Percentiles rank a stretch among this genome's conserved stretches.
These are phyloP conservation scores for Aspergillus avenaceus DNA, from an alignment of 495 filamentous ascomycete genomes.

Conservation along the genomic window DNA sequence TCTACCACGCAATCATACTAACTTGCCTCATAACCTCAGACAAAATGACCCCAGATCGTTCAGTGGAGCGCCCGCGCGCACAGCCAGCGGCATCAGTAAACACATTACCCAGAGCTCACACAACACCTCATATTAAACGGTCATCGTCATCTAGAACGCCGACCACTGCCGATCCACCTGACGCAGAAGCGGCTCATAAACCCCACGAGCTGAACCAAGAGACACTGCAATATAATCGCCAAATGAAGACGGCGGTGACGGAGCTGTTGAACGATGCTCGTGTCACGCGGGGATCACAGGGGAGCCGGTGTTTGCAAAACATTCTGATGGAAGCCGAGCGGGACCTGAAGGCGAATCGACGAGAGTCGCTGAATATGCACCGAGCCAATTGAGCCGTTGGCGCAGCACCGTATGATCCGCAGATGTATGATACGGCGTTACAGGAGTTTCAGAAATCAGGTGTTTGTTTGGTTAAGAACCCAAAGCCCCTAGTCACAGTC, in stretches of 20 bases:
- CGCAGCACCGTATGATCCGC: neutral
- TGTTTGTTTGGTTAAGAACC: too few relatives aligned
- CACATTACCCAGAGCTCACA: neutral
- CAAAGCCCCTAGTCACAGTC: too few relatives aligned
- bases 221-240: neutral
- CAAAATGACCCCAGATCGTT: too few relatives aligned
- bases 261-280: constrained; percentile 9
- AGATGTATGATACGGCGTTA: too few relatives aligned
- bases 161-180: neutral
- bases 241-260: constrained; percentile 12
- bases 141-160: neutral
- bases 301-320: constrained; percentile 11
- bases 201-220: neutral
- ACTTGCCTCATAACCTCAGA: too few relatives aligned
- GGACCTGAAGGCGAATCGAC: constrained; percentile 1
- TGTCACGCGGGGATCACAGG: neutral
- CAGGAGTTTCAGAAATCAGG: too few relatives aligned
- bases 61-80: neutral
- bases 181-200: neutral
- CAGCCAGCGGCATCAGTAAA: neutral
- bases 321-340: constrained; percentile 10
- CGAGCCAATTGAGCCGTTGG: neutral
- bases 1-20: too few relatives aligned
- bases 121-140: neutral
- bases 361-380: neutral